Base-by-base conservation (phyloP, 2,329 filamentous ascomycete species). In the Dactylellina sp. region DNA sequence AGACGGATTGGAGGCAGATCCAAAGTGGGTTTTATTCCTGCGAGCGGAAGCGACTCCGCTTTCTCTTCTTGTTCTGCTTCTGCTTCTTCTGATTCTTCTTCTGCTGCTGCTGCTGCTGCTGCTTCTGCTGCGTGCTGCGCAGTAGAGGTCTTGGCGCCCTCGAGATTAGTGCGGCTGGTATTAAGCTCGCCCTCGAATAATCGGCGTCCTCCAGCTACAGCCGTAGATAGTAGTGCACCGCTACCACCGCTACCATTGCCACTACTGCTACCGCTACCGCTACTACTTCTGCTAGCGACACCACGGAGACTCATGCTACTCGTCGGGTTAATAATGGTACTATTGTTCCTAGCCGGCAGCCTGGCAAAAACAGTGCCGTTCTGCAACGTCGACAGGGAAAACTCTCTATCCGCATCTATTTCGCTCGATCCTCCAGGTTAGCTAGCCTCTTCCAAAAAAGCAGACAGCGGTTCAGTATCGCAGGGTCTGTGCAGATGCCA, bases 1-100 rank as follows among this genome's bases (percentile, higher is more conserved):
- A 64, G 61, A 53, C 56, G 53, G 70, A 74, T 74, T 66, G 61
- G 70, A 66, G 70, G 70, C 55, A 74, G 68, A 60, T 56, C 60
- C 50, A 74, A 63, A 46, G 57, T 53, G 44, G 66, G 39, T 56
- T 66, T 66, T 59, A 66, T 46, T 49, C 22, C 28, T 12, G 28
- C 20, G 18, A 20, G 12, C 12, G 20, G 22, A 22, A n/a, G 40
- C 28, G 40, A 46, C 22, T 37, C 56, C 25, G 56, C 56, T 60
- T 46, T 47, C 42, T 22, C 44, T 18, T 46, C 42, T 6, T 16
- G 14, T 6, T n/a, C 7, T 18, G 42, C 35, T 39, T 7, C 35
- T 39, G n/a, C 7, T 7, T n/a, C n/a, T n/a, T n/a, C n/a, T n/a
- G n/a, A n/a, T n/a, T n/a, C n/a, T n/a, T 35, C 32, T 6, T 35